Evolutionary conservation across 2,329 filamentous ascomycete species (phyloP).

Genomic region (Aspergillus sp.): DNA sequence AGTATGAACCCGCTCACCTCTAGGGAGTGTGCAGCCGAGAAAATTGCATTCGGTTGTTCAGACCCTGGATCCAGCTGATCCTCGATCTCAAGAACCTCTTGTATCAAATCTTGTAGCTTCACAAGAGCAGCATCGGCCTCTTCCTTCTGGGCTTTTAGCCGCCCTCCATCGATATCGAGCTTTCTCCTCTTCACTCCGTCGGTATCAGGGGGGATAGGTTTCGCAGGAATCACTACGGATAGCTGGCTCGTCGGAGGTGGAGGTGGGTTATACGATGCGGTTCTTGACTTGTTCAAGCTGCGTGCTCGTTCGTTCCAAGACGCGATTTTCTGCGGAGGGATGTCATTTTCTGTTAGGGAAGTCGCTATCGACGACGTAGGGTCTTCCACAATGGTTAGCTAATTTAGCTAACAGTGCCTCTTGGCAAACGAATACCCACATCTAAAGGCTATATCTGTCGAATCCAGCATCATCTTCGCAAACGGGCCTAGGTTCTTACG

Average conservation of each 20-base stretch:
- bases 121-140: conserved; percentile 67
- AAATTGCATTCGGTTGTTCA: conserved; percentile 46
- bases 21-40: conserved; percentile 31
- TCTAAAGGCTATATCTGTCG: conserved; percentile 37
- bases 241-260: conserved; percentile 25
- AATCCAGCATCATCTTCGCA: conserved; percentile 46
- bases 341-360: conserved; percentile 16
- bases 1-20: conserved; percentile 45
- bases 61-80: conserved; percentile 51
- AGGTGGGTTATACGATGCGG: conserved; percentile 25
- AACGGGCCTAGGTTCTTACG: conserved; percentile 42
- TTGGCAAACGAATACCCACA: conserved; percentile 23
- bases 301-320: conserved; percentile 17
- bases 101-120: conserved; percentile 60
- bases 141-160: conserved; percentile 66
- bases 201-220: conserved; percentile 32
- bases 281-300: conserved; percentile 36
- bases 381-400: conserved; percentile 22
- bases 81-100: conserved; percentile 69
- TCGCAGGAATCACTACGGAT: conserved; percentile 42
- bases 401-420: not conserved
- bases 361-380: conserved; percentile 20
- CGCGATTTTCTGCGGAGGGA: conserved; percentile 14
- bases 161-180: conserved; percentile 25
- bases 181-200: conserved; percentile 47